Conservation (phyloP, 345 rosid species). For the Streptanthus diversifolius region DNA sequence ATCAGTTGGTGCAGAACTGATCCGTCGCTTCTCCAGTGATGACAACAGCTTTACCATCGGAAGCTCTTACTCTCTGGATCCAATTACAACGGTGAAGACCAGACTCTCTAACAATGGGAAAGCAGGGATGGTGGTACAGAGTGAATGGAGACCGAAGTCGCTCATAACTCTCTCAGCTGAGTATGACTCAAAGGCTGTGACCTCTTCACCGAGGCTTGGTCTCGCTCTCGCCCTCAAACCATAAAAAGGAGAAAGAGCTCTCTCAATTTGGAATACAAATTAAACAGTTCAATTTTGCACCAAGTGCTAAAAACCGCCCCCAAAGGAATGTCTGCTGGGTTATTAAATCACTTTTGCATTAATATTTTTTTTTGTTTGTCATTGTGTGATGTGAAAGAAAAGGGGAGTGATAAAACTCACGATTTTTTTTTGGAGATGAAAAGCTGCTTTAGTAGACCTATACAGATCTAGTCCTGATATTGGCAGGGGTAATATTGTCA, state of each 20-base stretch:
- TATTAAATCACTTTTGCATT: constrained; percentile 10
- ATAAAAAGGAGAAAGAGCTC: constrained; percentile 24
- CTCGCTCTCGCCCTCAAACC: constrained; percentile 78
- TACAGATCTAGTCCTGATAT: no score
- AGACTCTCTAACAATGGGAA: constrained; percentile 58
- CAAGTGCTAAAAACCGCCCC: constrained; percentile 1
- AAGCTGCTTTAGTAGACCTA: constrained; percentile 4
- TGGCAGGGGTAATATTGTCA: no score
- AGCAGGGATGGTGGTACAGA: constrained; percentile 59
- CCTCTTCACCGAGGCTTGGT: constrained; percentile 62
- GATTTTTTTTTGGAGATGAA: constrained; percentile 4
- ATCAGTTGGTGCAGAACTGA: constrained; percentile 70
- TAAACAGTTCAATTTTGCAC: constrained; percentile 16
- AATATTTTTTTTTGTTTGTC: not conserved
- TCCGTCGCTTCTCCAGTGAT: constrained; percentile 54
- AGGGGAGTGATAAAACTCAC: constrained; percentile 32
- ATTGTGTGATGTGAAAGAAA: constrained; percentile 18
- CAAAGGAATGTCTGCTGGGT: constrained; percentile 25
- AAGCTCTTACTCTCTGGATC: constrained; percentile 54
- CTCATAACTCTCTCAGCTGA: constrained; percentile 64
- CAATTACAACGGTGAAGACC: constrained; percentile 53
- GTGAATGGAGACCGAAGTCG: constrained; percentile 81
- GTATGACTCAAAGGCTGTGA: constrained; percentile 53
- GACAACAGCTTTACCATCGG: constrained; percentile 63
- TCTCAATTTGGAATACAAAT: constrained; percentile 11